These are phyloP conservation scores for Xylariaceae sp. DNA, from an alignment of 2,329 filamentous ascomycete species.

Conservation along the genomic window DNA sequence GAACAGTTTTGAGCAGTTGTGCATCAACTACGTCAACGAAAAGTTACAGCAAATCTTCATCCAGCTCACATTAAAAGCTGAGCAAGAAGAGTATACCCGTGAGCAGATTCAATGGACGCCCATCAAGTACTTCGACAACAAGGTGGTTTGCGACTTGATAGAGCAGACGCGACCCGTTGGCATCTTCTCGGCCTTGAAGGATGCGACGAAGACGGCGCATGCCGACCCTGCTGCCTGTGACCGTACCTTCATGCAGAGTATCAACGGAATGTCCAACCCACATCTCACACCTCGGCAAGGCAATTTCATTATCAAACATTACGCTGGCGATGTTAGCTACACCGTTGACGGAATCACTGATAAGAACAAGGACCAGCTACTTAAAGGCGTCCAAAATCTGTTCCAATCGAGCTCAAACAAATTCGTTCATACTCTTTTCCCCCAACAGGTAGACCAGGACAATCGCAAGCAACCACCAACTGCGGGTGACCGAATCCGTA, in stretches of 20 bases:
- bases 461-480: slow-evolving; percentile 92
- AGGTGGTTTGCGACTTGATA: slow-evolving; percentile 95
- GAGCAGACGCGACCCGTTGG: slow-evolving; percentile 87
- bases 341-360: slow-evolving; percentile 95
- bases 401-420: slow-evolving; percentile 77
- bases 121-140: slow-evolving; percentile 99
- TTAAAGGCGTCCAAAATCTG: slow-evolving; percentile 89
- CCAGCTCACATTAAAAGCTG: slow-evolving; percentile 89
- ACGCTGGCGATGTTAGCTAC: slow-evolving; percentile 94
- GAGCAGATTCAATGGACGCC: slow-evolving; percentile 99
- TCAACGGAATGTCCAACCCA: slow-evolving; percentile 86
- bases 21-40: slow-evolving; percentile 99
- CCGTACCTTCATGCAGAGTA: slow-evolving; percentile 87
- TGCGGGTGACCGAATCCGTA: slow-evolving; percentile 92
- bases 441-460: slow-evolving; percentile 88
- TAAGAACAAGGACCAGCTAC: slow-evolving; percentile 96
- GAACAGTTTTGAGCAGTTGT: slow-evolving; percentile 98
- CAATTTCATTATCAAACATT: slow-evolving; percentile 98
- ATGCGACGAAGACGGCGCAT: slow-evolving; percentile 97
- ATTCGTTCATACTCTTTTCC: slow-evolving; percentile 87
- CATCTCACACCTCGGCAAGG: slow-evolving; percentile 91
- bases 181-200: slow-evolving; percentile 92
- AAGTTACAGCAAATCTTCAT: slow-evolving; percentile 99
- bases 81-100: slow-evolving; percentile 93
- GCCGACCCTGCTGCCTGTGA: slow-evolving; percentile 93